Conservation (phyloP, 2,329 filamentous ascomycete genomes). For the Pseudogymnoascus sp. region DNA sequence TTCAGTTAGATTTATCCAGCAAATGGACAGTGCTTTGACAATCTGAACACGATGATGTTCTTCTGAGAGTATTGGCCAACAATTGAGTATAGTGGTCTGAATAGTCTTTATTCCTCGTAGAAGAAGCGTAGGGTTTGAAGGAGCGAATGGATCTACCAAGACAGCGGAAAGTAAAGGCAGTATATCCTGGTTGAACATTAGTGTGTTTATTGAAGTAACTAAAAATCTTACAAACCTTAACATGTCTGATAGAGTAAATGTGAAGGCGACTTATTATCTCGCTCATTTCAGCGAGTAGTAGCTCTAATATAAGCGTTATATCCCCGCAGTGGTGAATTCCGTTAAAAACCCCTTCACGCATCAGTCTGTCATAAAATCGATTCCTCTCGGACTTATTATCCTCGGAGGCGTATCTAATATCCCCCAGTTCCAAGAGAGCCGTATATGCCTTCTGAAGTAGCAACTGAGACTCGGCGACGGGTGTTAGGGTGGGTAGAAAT, state of each 20-base stretch:
- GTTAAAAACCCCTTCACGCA: slow-evolving; percentile 49
- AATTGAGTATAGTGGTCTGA: slow-evolving; percentile 51
- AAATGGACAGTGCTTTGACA: slow-evolving; percentile 52
- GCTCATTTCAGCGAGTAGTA: slow-evolving; percentile 46
- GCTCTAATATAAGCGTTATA: slow-evolving; percentile 48
- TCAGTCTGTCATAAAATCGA: slow-evolving; percentile 44
- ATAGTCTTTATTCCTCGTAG: slow-evolving; percentile 42
- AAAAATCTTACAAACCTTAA: slow-evolving; percentile 45
- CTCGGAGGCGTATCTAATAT: slow-evolving; percentile 15
- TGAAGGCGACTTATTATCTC: slow-evolving; percentile 49
- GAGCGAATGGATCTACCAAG: slow-evolving; percentile 62
- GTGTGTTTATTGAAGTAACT: background rate
- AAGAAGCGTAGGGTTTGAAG: slow-evolving; percentile 47
- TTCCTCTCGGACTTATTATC: slow-evolving; percentile 25
- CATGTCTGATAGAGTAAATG: slow-evolving; percentile 58
- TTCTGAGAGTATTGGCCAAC: slow-evolving; percentile 59
- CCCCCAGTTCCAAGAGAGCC: slow-evolving; percentile 53
- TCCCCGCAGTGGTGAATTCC: slow-evolving; percentile 53
- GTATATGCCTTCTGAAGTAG: slow-evolving; percentile 61
- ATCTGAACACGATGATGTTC: slow-evolving; percentile 55
- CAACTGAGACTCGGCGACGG: slow-evolving; percentile 59
- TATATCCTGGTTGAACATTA: slow-evolving; percentile 43
- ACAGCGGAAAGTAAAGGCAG: slow-evolving; percentile 59
- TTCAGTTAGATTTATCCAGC: slow-evolving; percentile 53
- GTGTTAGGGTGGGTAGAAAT: slow-evolving; percentile 69